phyloP scores from a whole-genome alignment of 345 rosid species.

The Boechera retrofracta region DNA sequence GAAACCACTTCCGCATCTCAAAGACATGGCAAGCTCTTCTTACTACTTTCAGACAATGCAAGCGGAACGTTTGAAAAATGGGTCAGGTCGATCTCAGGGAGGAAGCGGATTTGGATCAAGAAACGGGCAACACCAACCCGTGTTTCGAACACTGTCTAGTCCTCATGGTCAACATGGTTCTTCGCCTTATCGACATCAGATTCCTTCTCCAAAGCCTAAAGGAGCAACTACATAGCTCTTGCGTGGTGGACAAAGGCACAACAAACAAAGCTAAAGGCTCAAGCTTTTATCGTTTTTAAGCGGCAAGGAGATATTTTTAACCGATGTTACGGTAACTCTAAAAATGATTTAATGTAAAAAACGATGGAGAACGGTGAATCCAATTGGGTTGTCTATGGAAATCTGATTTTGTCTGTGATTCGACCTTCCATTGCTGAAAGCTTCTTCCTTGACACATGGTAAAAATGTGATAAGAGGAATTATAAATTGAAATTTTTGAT shows the following conservation, averaged over 20 bases:
- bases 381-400: slow-evolving; percentile 34
- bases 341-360: slow-evolving; percentile 20
- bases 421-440: neutral
- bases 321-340: slow-evolving; percentile 33
- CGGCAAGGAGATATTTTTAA: slow-evolving; percentile 34
- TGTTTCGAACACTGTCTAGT: slow-evolving; percentile 71
- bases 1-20: slow-evolving; percentile 72
- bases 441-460: neutral
- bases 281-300: slow-evolving; percentile 32
- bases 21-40: slow-evolving; percentile 88
- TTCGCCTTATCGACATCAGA: slow-evolving; percentile 71
- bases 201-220: slow-evolving; percentile 76
- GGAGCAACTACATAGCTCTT: slow-evolving; percentile 45
- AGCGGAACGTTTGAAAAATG: slow-evolving; percentile 55
- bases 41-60: slow-evolving; percentile 77
- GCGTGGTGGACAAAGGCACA: slow-evolving; percentile 20
- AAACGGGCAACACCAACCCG: slow-evolving; percentile 54
- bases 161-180: slow-evolving; percentile 75
- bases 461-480: no score
- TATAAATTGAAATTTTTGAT: no score
- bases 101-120: slow-evolving; percentile 56
- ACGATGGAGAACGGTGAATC: slow-evolving; percentile 33
- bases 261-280: slow-evolving; percentile 23
- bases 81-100: slow-evolving; percentile 50
- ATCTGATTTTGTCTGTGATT: slow-evolving; percentile 28